Evolutionary conservation across 2,329 filamentous ascomycete species (phyloP).

Genomic region (Mollisia scopiformis): DNA sequence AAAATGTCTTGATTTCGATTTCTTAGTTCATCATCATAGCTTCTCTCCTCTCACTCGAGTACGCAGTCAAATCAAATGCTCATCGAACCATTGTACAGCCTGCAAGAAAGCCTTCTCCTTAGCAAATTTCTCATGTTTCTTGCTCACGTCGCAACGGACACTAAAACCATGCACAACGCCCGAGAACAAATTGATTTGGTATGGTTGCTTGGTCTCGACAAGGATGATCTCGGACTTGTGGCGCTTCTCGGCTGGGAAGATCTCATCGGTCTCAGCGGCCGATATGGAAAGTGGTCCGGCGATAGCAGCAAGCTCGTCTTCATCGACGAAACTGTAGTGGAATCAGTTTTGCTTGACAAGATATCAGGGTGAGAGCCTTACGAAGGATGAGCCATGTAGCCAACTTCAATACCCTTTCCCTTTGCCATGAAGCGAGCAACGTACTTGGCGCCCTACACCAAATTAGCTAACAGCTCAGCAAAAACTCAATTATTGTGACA

Average conservation of each 20-base stretch:
- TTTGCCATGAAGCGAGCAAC: conserved; percentile 66
- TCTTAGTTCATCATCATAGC: not conserved
- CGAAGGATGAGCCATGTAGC: conserved; percentile 76
- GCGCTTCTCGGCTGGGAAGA: conserved; percentile 66
- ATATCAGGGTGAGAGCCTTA: conserved; percentile 14
- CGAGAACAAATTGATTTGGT: conserved; percentile 78
- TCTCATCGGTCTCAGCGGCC: conserved; percentile 59
- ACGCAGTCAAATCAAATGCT: conserved; percentile 48
- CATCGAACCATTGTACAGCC: conserved; percentile 77
- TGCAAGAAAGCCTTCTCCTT: conserved; percentile 84
- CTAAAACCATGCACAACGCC: conserved; percentile 76
- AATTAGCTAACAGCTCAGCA: not conserved
- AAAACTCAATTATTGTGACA: not conserved
- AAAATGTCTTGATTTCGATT: not conserved
- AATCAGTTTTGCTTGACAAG: not conserved
- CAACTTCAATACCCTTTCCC: conserved; percentile 65
- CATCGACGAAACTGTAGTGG: conserved; percentile 59
- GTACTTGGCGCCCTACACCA: conserved; percentile 65
- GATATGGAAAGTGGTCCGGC: conserved; percentile 68
- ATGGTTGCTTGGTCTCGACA: conserved; percentile 49
- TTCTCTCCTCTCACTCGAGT: not conserved
- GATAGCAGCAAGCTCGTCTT: conserved; percentile 67
- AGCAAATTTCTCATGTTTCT: conserved; percentile 64
- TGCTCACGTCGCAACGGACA: conserved; percentile 63
- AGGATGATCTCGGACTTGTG: conserved; percentile 68